Base-by-base conservation (phyloP, 2,329 filamentous ascomycete species). In the Cytospora piceicola region DNA sequence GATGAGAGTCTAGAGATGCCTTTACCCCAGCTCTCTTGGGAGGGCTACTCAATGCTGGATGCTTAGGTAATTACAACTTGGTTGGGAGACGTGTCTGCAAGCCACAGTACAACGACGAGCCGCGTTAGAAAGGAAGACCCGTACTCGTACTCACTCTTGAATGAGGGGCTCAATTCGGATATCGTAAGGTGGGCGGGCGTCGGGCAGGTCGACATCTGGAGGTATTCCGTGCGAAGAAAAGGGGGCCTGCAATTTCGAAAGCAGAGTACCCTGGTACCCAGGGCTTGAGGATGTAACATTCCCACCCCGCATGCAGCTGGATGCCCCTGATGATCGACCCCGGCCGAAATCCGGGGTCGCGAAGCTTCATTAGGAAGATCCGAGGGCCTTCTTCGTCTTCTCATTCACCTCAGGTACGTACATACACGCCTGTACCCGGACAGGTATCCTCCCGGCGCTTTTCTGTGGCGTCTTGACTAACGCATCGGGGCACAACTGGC, bases 251-350 rank as follows among this genome's bases (percentile, higher is more conserved):
- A 63, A 63, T 63, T 63, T 55, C 61, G 53, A 54, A 29, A 39
- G 59, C 46, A 53, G 52, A 32, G 51, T 5, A 62, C 64, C 64
- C 64, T 57, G 49, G n/a, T 54, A 15, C 24, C n/a, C n/a, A n/a
- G n/a, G n/a, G n/a, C n/a, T n/a, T n/a, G 22, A 34, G 46, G 42
- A 66, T 68, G 66, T 61, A 66, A 68, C 66, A 68, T 68, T 63
- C 42, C 66, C 66, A 63, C 66, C 66, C 63, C 66, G 59, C 63
- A 59, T 49, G 46, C 46, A 55, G 55, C 52, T 60, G 66, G 55
- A 58, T 34, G 29, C 66, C 66, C 66, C 66, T 66, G 66, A 68
- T 51, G 66, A 61, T 66, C 59, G 53, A 63, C 56, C 63, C 66
- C 27, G 54, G 63, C 58, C 60, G 53, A 64, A 68, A 68, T 68